These are phyloP conservation scores for Phytophthora pluvialis DNA, from an alignment of 352 stramenopile genomes.

Conservation along the genomic window DNA sequence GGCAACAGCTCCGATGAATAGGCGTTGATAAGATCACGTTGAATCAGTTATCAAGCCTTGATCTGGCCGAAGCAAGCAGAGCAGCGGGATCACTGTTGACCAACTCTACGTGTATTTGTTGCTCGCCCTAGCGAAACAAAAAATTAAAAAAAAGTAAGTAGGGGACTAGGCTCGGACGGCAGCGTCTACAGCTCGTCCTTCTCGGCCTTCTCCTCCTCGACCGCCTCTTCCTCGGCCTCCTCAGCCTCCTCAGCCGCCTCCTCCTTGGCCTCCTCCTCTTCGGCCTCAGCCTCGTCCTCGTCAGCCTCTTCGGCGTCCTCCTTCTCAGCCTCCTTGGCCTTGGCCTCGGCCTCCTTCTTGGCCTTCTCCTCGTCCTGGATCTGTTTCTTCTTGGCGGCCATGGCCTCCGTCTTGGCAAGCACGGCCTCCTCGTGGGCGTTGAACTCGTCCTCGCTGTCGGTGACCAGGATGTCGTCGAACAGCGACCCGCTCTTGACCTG, in stretches of 20 bases:
- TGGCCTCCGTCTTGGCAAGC: constrained; percentile 82
- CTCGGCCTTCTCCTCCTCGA: constrained; percentile 27
- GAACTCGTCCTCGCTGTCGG: constrained; percentile 96
- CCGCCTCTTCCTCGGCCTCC: background rate
- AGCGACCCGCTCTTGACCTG: constrained; percentile 98
- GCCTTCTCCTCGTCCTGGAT: constrained; percentile 78
- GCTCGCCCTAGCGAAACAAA: constrained; percentile 36
- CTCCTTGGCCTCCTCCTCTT: constrained; percentile 32
- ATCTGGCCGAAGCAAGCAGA: too few species aligned
- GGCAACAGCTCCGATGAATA: background rate
- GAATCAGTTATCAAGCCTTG: background rate
- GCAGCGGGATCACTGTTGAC: constrained; percentile 23
- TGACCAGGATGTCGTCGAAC: constrained; percentile 99
- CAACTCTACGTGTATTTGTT: constrained; percentile 41
- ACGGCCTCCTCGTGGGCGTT: constrained; percentile 96
- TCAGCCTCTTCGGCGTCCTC: constrained; percentile 77
- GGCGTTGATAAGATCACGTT: background rate
- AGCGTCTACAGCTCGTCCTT: constrained; percentile 63
- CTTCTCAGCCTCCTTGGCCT: constrained; percentile 78
- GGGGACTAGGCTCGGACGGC: background rate
- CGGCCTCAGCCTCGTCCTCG: constrained; percentile 41
- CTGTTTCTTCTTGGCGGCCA: constrained; percentile 81
- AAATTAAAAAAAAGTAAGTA: constrained; percentile 41
- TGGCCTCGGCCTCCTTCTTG: constrained; percentile 71
- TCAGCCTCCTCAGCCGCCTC: constrained; percentile 2